Base-by-base conservation (phyloP, 768 basidiomycete genomes). In the Solioccasus polychromus region DNA sequence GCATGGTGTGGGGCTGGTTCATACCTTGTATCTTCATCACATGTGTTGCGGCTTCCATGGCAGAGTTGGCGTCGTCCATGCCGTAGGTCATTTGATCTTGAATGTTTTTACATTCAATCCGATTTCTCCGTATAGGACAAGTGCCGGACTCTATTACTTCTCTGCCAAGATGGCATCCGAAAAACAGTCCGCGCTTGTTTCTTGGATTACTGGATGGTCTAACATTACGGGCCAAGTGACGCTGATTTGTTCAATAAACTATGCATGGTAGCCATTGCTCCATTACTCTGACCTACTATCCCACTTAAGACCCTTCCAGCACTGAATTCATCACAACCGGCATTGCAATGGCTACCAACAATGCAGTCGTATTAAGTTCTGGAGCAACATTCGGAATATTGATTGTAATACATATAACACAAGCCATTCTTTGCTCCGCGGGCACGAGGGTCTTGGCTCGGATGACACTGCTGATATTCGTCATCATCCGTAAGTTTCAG, bases 201-300 rank as follows among this genome's bases (percentile, higher is more conserved):
- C 54, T 26, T 62, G 60, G 55, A 53, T 61, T 39, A 62, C 60
- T 6, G 61, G 60, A 37, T 63, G 61, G 61, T 58, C 58, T n/a
- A 61, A 61, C 20, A 42, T 62, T 12, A 56, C 56, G 1, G 52
- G 62, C 10, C 59, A 63, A 35, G 48, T 59, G n/a, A 52, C 61
- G 25, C 39, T 61, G 18, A 53, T 61, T 18, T 63, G 53, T 14
- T 64, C 59, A 3, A 56, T 59, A 15, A 42, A 56, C 10, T 59
- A 44, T 44, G 32, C 48, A 9, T 62, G 59, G 61, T 60, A 14
- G 5, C 26, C 47, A 23, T 29, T 20, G 11, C 9, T 11, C 7
- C 26, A n/a, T n/a, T 26, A 1, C 5, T 6, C 28, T 20, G 9
- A 36, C 14, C 30, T n/a, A 18, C 32, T 19, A 8, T 18, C 17